Conservation (phyloP, 371 early-diverging fungal genomes). For the Umbelopsis sp. region DNA sequence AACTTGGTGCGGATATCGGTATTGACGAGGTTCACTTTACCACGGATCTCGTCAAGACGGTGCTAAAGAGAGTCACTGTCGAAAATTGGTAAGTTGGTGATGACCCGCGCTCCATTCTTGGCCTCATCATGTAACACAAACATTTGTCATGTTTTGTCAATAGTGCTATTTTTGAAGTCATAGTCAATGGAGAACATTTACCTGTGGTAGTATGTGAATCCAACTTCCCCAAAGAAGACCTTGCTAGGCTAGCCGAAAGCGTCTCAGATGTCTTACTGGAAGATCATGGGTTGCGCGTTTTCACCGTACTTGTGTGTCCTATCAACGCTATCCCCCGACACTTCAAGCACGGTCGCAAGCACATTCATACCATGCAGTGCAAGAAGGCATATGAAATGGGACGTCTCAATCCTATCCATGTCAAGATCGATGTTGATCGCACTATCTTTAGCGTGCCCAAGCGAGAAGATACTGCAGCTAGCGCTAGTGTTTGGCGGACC, state of each 20-base stretch:
- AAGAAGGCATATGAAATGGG: constrained; percentile 70
- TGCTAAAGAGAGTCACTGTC: constrained; percentile 55
- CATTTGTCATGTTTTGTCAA: neutral
- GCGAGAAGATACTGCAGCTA: constrained; percentile 38
- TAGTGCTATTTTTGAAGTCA: constrained; percentile 68
- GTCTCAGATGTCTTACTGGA: constrained; percentile 53
- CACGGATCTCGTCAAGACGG: constrained; percentile 54
- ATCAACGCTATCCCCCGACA: constrained; percentile 70
- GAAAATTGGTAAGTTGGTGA: constrained; percentile 56
- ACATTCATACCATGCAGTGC: constrained; percentile 66
- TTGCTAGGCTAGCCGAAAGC: constrained; percentile 53
- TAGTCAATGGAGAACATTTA: constrained; percentile 67
- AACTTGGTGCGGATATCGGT: constrained; percentile 45
- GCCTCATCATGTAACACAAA: too few species aligned
- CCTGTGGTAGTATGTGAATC: constrained; percentile 77
- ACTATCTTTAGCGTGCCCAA: constrained; percentile 56
- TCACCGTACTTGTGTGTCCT: constrained; percentile 57
- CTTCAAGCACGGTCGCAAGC: constrained; percentile 69
- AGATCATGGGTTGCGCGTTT: constrained; percentile 67
- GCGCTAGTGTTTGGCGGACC: constrained; percentile 52
- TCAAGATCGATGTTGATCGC: constrained; percentile 58
- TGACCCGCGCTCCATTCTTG: too few species aligned
- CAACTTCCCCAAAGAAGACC: constrained; percentile 45
- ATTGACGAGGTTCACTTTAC: constrained; percentile 57
- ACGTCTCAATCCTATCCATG: constrained; percentile 45